Evolutionary conservation across 73 alveolate genomes (phyloP).

Genomic region (Uronychia binucleata): DNA sequence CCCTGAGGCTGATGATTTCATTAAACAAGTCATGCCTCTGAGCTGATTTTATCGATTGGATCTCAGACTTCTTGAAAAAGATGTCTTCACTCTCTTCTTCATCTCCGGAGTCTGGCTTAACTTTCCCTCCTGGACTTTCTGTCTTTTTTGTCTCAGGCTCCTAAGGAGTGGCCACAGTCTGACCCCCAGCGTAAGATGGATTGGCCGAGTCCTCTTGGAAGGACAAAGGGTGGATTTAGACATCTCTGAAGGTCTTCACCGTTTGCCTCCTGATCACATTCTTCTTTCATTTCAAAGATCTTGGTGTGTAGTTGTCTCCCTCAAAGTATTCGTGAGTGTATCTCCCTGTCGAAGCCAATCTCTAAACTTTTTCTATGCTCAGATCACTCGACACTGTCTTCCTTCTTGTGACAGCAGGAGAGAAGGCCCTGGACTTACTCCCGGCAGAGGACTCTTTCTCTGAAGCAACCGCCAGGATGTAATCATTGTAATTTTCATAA

Average conservation of each 20-base stretch:
- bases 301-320: not conserved
- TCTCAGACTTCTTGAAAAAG: not conserved
- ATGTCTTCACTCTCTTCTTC: not conserved
- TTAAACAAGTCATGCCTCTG: not conserved
- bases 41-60: not conserved
- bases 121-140: not conserved
- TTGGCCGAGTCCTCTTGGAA: no score
- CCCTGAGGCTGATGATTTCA: not conserved
- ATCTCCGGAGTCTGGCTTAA: not conserved
- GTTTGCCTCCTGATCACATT: not conserved
- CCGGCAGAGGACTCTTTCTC: not conserved
- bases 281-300: not conserved
- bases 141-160: not conserved
- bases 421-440: not conserved
- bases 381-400: not conserved
- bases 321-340: not conserved
- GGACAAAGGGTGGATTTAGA: not conserved
- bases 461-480: conserved; percentile 14
- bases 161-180: not conserved
- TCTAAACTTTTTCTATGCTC: not conserved
- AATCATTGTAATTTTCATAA: conserved; percentile 30
- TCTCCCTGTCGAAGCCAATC: not conserved
- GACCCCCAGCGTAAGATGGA: not conserved
- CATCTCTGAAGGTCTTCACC: not conserved
- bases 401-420: not conserved